phyloP scores from a whole-genome alignment of 2,329 filamentous ascomycete genomes.

The Neocucurbitaria cava region DNA sequence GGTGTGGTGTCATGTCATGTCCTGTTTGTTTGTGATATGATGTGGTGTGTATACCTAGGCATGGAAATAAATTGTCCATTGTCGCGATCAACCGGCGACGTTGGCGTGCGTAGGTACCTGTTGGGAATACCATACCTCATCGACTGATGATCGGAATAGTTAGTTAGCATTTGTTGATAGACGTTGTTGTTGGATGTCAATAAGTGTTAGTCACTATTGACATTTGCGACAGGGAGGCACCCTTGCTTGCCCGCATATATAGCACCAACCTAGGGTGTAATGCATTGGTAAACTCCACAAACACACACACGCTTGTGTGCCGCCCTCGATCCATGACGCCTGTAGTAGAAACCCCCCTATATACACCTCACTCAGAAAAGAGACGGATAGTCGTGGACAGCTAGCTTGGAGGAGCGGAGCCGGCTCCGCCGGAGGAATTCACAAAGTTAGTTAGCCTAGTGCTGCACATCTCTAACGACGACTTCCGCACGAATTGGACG shows the following conservation, averaged over 20 bases:
- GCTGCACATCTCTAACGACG: background rate
- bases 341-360: background rate
- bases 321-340: slow-evolving; percentile 7
- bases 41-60: too few species aligned
- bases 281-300: too few species aligned
- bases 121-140: too few species aligned
- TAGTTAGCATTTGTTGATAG: too few species aligned
- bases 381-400: too few species aligned
- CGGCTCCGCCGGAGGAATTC: background rate
- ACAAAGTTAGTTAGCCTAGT: background rate
- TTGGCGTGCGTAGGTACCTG: too few species aligned
- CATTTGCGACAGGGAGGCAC: background rate
- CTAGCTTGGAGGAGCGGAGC: background rate
- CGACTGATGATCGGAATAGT: too few species aligned
- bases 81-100: too few species aligned
- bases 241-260: background rate
- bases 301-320: background rate
- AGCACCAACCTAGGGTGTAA: background rate
- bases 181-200: too few species aligned
- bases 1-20: too few species aligned
- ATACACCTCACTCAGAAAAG: background rate
- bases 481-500: background rate
- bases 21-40: too few species aligned
- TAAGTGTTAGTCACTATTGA: background rate
- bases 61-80: too few species aligned